Evolutionary conservation across 495 filamentous ascomycete species (phyloP).

Genomic region (Hypoxylon cercidicola): DNA sequence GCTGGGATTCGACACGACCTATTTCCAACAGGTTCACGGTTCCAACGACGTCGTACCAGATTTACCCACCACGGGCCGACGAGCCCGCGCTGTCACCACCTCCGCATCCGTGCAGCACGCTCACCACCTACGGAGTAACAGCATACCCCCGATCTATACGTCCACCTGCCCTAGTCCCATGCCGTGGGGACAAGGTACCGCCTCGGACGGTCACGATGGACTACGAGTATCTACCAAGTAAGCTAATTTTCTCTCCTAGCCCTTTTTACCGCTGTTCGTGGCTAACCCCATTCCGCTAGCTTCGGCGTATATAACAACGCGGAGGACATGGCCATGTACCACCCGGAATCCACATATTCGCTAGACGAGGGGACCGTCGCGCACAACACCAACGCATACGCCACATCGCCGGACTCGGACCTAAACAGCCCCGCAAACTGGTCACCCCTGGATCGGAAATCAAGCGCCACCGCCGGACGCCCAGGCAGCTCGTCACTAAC

Average conservation of each 20-base stretch:
- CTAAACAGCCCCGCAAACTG: constrained; percentile 40
- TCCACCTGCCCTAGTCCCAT: constrained; percentile 39
- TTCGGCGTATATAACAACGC: constrained; percentile 40
- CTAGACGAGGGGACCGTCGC: constrained; percentile 40
- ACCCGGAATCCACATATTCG: constrained; percentile 42
- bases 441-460: constrained; percentile 43
- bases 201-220: constrained; percentile 35
- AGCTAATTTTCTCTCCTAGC: constrained; percentile 3
- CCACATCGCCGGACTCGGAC: constrained; percentile 44
- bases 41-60: constrained; percentile 44
- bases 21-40: constrained; percentile 37
- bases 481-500: constrained; percentile 42
- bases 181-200: constrained; percentile 38
- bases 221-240: constrained; percentile 41
- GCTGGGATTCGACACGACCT: constrained; percentile 43
- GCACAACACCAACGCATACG: constrained; percentile 40
- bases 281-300: constrained; percentile 28
- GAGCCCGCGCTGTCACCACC: constrained; percentile 40
- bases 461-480: constrained; percentile 16
- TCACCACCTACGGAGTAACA: constrained; percentile 42
- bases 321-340: constrained; percentile 43
- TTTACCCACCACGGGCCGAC: constrained; percentile 28
- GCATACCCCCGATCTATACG: constrained; percentile 42
- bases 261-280: background rate
- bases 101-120: constrained; percentile 29